These are phyloP conservation scores for Phaffia tasmanica DNA, from an alignment of 768 basidiomycete genomes.

Conservation along the genomic window DNA sequence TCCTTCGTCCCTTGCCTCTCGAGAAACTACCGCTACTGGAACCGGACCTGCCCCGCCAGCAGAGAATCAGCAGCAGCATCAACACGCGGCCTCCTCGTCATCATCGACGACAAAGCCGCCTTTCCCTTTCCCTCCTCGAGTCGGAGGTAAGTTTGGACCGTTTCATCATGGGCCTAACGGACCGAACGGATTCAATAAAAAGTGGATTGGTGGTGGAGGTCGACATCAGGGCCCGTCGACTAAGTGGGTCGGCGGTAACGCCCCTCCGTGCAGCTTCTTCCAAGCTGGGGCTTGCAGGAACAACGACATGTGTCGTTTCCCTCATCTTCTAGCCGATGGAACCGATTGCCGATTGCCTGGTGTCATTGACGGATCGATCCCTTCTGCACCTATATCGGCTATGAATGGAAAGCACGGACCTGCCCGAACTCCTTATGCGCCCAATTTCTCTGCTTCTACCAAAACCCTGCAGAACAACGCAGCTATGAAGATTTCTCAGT, in stretches of 20 bases:
- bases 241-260: slow-evolving; percentile 21
- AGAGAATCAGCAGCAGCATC: slow-evolving; percentile 23
- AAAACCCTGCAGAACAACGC: slow-evolving; percentile 8
- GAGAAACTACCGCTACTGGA: slow-evolving; percentile 4
- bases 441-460: slow-evolving; percentile 7
- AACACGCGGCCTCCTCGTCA: slow-evolving; percentile 17
- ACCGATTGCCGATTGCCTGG: slow-evolving; percentile 38
- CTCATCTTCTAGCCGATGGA: slow-evolving; percentile 37
- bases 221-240: neutral
- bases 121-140: neutral
- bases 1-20: slow-evolving; percentile 6
- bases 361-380: slow-evolving; percentile 35
- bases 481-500: neutral
- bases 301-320: slow-evolving; percentile 39
- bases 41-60: slow-evolving; percentile 24
- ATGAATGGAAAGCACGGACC: slow-evolving; percentile 11
- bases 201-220: slow-evolving; percentile 5
- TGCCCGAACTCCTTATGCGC: slow-evolving; percentile 4
- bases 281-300: slow-evolving; percentile 18
- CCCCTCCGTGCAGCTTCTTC: slow-evolving; percentile 23
- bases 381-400: slow-evolving; percentile 31
- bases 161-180: slow-evolving; percentile 9
- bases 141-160: slow-evolving; percentile 1
- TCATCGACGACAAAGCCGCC: neutral
- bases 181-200: slow-evolving; percentile 18